A percentile compares a stretch with the other conserved stretches of the same genome.
Evolutionary conservation across 306 rosid genomes (phyloP).

Genomic region (Rosa chinensis): DNA sequence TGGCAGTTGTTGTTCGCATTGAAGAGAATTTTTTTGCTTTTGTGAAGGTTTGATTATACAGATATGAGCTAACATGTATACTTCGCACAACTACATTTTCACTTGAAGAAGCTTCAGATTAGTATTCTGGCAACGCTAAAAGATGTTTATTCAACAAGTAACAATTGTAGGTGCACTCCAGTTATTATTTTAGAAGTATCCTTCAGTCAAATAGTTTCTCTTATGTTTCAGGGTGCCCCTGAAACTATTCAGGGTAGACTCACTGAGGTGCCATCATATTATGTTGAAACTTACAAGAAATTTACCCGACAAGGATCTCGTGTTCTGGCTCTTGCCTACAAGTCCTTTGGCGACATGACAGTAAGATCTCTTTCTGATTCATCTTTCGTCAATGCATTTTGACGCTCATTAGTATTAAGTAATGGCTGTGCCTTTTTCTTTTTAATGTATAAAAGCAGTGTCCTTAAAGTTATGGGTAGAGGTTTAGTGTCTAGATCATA

Average conservation of each 20-base stretch:
- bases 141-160: not conserved
- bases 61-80: not conserved
- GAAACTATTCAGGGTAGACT: slow-evolving; percentile 96
- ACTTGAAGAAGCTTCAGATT: not conserved
- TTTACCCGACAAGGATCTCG: slow-evolving; percentile 98
- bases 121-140: not conserved
- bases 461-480: not conserved
- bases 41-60: slow-evolving; percentile 67
- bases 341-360: slow-evolving; percentile 92
- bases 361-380: slow-evolving; percentile 51
- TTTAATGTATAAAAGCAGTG: not conserved
- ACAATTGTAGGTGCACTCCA: not conserved
- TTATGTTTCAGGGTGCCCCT: slow-evolving; percentile 86
- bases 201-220: not conserved
- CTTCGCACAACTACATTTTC: not conserved
- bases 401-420: not conserved
- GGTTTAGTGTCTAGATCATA: not conserved
- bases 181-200: not conserved
- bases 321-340: slow-evolving; percentile 94
- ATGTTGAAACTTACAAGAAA: slow-evolving; percentile 83
- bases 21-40: slow-evolving; percentile 87
- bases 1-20: slow-evolving; percentile 95
- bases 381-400: not conserved
- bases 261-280: slow-evolving; percentile 64
- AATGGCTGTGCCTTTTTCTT: not conserved